Evolutionary conservation across 345 rosid genomes (phyloP).

Genomic region (Populus pruinosa): DNA sequence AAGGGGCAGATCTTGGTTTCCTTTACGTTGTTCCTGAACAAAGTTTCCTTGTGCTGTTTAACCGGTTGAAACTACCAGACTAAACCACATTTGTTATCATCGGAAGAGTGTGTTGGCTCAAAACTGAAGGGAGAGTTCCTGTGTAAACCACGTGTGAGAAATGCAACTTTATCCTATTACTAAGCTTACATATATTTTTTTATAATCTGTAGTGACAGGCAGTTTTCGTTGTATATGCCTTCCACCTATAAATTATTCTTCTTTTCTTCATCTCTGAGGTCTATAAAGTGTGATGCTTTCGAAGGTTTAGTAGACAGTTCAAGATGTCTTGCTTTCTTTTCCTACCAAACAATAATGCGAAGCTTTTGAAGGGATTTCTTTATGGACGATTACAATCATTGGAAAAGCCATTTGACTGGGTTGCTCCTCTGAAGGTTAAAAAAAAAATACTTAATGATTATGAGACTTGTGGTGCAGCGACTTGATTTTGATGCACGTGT

Average conservation of each 20-base stretch:
- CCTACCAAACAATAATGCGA: not conserved
- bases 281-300: not conserved
- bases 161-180: not conserved
- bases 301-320: not conserved
- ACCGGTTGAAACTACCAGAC: constrained; percentile 72
- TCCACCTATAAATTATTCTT: not conserved
- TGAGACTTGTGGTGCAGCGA: not conserved
- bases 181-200: not conserved
- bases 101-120: not conserved
- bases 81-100: constrained; percentile 22
- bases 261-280: not conserved
- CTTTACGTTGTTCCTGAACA: constrained; percentile 76
- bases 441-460: not conserved
- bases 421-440: no score
- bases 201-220: not conserved
- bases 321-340: not conserved
- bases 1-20: constrained; percentile 91
- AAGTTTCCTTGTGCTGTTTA: constrained; percentile 89
- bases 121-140: constrained; percentile 4
- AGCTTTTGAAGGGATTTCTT: not conserved
- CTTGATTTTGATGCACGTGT: not conserved
- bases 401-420: not conserved
- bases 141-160: not conserved
- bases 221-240: constrained; percentile 5
- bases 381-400: not conserved